Percentiles rank a stretch among this genome's conserved stretches.
These are phyloP conservation scores for Lotus japonicus DNA, from an alignment of 306 rosid species.

Conservation along the genomic window DNA sequence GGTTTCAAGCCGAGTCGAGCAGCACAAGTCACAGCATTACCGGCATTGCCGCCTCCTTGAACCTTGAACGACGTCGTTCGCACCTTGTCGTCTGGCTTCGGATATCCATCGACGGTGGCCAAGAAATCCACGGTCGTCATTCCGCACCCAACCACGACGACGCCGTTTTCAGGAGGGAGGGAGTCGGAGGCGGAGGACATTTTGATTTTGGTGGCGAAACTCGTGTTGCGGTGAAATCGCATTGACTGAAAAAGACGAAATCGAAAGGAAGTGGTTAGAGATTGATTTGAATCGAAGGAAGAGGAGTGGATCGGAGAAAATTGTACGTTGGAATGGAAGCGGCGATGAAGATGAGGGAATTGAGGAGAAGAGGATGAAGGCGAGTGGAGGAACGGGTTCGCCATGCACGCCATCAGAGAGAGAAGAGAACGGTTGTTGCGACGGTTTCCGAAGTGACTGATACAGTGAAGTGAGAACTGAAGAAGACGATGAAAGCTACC, in stretches of 20 bases:
- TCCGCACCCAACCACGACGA: slow-evolving; percentile 36
- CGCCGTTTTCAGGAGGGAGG: slow-evolving; percentile 25
- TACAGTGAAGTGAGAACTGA: neutral
- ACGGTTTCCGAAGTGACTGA: neutral
- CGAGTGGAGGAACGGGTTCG: neutral
- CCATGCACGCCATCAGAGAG: slow-evolving; percentile 1
- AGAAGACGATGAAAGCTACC: neutral
- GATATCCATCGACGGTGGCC: slow-evolving; percentile 37
- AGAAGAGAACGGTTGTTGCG: neutral
- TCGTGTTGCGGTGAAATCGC: slow-evolving; percentile 1
- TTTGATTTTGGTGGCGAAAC: neutral
- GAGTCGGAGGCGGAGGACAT: slow-evolving; percentile 6
- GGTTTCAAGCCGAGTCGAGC: slow-evolving; percentile 82
- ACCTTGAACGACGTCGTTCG: slow-evolving; percentile 41
- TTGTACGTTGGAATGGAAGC: neutral
- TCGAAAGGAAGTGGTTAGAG: neutral
- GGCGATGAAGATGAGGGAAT: neutral
- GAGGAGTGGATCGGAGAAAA: neutral
- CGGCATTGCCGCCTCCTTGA: slow-evolving; percentile 92
- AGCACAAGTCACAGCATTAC: slow-evolving; percentile 74
- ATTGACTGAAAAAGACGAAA: neutral
- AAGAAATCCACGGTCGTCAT: slow-evolving; percentile 38
- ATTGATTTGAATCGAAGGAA: neutral
- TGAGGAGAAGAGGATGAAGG: neutral
- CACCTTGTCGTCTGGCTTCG: slow-evolving; percentile 42